A percentile compares a stretch with the other conserved stretches of the same genome.
phyloP scores from a whole-genome alignment of 202 grass and related monocot species.

The Elaeis oleifera region DNA sequence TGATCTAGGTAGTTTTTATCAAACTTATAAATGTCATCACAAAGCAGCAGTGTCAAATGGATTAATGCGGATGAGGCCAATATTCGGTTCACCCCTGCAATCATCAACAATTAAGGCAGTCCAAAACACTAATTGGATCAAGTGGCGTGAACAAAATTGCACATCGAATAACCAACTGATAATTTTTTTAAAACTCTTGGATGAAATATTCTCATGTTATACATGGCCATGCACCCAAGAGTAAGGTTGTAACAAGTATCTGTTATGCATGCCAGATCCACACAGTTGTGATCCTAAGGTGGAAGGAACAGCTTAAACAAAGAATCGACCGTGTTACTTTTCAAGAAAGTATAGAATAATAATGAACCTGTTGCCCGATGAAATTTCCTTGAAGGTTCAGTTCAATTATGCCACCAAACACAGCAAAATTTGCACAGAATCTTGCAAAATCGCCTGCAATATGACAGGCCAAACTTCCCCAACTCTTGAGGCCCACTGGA shows the following conservation, averaged over 20 bases:
- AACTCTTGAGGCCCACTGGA: slow-evolving; percentile 58
- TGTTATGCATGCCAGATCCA: background rate
- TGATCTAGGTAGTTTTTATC: background rate
- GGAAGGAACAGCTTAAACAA: too few relatives aligned
- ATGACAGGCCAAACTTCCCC: slow-evolving; percentile 72
- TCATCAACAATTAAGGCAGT: too few relatives aligned
- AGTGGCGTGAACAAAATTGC: too few relatives aligned
- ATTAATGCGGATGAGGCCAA: too few relatives aligned
- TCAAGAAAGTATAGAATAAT: slow-evolving; percentile 15
- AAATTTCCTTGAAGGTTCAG: slow-evolving; percentile 63
- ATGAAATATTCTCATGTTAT: background rate
- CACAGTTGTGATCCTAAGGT: too few relatives aligned
- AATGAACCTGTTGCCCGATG: slow-evolving; percentile 45
- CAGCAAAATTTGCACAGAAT: slow-evolving; percentile 45
- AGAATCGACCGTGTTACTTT: background rate
- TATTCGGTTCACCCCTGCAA: too few relatives aligned
- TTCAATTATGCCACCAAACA: slow-evolving; percentile 38
- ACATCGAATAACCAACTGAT: too few relatives aligned
- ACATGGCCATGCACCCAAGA: too few relatives aligned
- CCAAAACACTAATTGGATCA: too few relatives aligned
- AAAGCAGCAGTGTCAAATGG: too few relatives aligned
- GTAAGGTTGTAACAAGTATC: slow-evolving; percentile 6
- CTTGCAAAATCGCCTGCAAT: slow-evolving; percentile 52
- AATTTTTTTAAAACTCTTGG: too few relatives aligned
- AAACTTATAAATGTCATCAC: too few relatives aligned